phyloP scores from a whole-genome alignment of 2,329 filamentous ascomycete species.

The Didymella pomorum region DNA sequence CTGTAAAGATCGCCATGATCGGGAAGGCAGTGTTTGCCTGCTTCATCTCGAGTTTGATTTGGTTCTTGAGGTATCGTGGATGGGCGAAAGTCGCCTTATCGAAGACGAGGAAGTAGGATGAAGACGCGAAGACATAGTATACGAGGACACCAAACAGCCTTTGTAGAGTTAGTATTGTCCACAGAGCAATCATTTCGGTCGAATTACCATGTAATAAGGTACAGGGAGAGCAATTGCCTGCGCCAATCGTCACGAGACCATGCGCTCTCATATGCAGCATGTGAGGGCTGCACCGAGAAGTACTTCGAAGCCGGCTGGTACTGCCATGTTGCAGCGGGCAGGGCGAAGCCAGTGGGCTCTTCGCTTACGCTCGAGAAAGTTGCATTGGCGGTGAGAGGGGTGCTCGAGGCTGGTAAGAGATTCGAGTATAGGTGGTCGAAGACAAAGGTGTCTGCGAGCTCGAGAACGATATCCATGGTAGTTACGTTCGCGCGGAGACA shows the following conservation, averaged over 20 bases:
- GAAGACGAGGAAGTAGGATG: conserved; percentile 90
- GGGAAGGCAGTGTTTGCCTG: conserved; percentile 82
- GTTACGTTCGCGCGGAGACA: conserved; percentile 18
- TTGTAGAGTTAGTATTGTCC: conserved; percentile 24
- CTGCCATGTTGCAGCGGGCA: conserved; percentile 59
- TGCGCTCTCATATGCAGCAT: conserved; percentile 80
- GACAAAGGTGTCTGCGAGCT: conserved; percentile 81
- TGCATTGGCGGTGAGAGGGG: conserved; percentile 61
- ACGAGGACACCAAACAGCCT: conserved; percentile 86
- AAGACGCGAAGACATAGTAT: conserved; percentile 83
- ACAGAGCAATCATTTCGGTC: not conserved
- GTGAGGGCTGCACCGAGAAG: conserved; percentile 72
- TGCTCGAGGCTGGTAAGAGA: conserved; percentile 65
- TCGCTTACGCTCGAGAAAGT: conserved; percentile 63
- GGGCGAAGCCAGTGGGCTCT: conserved; percentile 42
- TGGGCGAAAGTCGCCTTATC: conserved; percentile 89
- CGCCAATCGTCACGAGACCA: conserved; percentile 79
- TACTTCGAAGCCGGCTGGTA: conserved; percentile 78
- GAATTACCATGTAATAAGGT: conserved; percentile 81
- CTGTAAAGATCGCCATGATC: conserved; percentile 81
- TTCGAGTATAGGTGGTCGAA: conserved; percentile 81
- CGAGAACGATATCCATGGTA: conserved; percentile 89
- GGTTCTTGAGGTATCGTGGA: conserved; percentile 94
- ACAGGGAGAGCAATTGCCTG: conserved; percentile 78
- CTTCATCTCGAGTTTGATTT: conserved; percentile 83